Evolutionary conservation across 352 stramenopile species (phyloP).

Genomic region (Globisporangium cystogenes): DNA sequence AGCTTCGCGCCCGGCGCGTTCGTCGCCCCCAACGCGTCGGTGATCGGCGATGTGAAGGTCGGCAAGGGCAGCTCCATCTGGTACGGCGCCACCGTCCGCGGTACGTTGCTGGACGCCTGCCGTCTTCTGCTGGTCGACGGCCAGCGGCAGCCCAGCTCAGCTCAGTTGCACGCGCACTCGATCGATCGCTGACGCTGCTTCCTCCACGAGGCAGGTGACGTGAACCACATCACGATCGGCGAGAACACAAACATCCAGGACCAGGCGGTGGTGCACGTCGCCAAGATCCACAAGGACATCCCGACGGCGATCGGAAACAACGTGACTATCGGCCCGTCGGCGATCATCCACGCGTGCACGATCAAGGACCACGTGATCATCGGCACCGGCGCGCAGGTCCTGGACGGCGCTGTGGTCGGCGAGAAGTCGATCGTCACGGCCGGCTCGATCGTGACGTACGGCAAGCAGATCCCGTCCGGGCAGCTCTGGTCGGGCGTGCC

Average conservation of each 20-base stretch:
- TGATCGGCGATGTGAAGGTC: slow-evolving; percentile 92
- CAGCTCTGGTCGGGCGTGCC: slow-evolving; percentile 88
- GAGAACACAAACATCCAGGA: slow-evolving; percentile 92
- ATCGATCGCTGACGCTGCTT: background rate
- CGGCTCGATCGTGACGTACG: slow-evolving; percentile 84
- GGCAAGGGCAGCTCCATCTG: slow-evolving; percentile 89
- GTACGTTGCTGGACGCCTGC: slow-evolving; percentile 15
- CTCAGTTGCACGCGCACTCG: background rate
- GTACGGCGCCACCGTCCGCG: slow-evolving; percentile 90
- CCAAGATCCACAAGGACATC: slow-evolving; percentile 91
- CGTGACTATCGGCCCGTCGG: slow-evolving; percentile 83
- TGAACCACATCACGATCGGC: slow-evolving; percentile 93
- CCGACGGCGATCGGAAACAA: slow-evolving; percentile 89
- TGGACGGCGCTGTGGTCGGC: slow-evolving; percentile 87
- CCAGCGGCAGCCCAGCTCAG: no score
- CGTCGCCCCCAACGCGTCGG: slow-evolving; percentile 88
- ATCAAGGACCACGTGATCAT: slow-evolving; percentile 92
- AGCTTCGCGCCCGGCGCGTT: slow-evolving; percentile 63
- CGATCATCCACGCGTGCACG: slow-evolving; percentile 90
- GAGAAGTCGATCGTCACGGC: slow-evolving; percentile 88
- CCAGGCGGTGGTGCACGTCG: slow-evolving; percentile 90
- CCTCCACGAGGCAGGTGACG: slow-evolving; percentile 44
- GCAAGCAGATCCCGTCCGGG: slow-evolving; percentile 84
- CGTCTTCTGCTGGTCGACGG: no score
- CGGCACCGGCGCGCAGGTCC: slow-evolving; percentile 87